Conservation (phyloP, 2,329 filamentous ascomycete genomes). For the Talaromyces sp. region DNA sequence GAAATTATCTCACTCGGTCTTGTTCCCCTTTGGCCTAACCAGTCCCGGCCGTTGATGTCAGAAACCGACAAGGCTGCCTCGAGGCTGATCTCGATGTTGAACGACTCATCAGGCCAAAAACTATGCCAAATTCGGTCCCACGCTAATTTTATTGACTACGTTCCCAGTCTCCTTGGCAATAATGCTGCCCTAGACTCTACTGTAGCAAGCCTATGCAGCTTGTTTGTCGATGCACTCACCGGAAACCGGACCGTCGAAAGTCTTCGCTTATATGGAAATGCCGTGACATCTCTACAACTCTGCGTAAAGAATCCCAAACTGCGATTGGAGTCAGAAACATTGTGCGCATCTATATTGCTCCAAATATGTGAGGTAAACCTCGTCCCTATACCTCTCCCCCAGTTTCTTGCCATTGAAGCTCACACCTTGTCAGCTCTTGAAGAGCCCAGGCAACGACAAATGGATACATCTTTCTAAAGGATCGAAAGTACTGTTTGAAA, state of each 20-base stretch:
- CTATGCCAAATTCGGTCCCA: not conserved
- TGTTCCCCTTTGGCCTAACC: not conserved
- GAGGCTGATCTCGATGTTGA: not conserved
- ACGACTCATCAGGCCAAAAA: not conserved
- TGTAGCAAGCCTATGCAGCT: not conserved
- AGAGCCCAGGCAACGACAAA: not conserved
- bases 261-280: not conserved
- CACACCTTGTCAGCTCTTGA: not conserved
- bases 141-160: not conserved
- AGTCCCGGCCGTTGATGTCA: not conserved
- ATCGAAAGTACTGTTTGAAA: not conserved
- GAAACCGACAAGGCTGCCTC: not conserved
- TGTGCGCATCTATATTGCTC: not conserved
- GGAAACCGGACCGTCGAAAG: not conserved
- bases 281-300: not conserved
- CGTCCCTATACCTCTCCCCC: not conserved
- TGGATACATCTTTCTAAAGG: not conserved
- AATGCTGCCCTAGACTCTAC: not conserved
- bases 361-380: not conserved
- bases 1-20: not conserved
- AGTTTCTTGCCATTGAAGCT: not conserved
- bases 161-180: not conserved
- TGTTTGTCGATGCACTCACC: not conserved
- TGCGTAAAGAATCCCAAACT: not conserved
- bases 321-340: not conserved